Conservation (phyloP, 1,139 yeast genomes). For the Hyphopichia buzzinii region DNA sequence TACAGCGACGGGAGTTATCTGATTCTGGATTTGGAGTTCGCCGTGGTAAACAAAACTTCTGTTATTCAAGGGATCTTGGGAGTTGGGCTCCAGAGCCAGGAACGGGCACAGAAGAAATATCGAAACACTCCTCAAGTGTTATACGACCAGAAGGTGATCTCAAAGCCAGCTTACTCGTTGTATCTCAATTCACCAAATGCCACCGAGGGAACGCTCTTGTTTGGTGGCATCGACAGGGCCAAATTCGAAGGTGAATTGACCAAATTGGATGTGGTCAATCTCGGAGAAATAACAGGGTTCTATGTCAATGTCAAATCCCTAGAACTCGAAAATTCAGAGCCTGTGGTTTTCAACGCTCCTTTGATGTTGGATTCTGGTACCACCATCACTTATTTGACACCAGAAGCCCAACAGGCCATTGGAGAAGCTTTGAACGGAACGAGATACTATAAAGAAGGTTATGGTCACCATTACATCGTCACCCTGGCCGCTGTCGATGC, state of each 20-base stretch:
- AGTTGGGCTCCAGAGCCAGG: constrained; percentile 12
- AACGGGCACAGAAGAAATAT: constrained; percentile 10
- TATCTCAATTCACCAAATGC: constrained; percentile 15
- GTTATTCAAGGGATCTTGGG: constrained; percentile 17
- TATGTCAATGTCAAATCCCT: constrained; percentile 1
- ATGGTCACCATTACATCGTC: neutral
- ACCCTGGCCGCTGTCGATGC: constrained; percentile 17
- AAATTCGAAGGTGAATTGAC: constrained; percentile 22
- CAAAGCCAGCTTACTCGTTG: constrained; percentile 18
- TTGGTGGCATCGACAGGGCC: constrained; percentile 30
- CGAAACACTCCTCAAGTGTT: constrained; percentile 20
- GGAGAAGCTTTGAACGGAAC: constrained; percentile 20
- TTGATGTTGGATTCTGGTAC: constrained; percentile 28
- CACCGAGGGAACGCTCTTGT: constrained; percentile 20
- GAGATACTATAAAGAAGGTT: neutral
- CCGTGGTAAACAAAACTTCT: constrained; percentile 10
- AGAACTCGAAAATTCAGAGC: neutral
- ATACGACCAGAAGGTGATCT: constrained; percentile 19
- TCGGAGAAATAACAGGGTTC: neutral
- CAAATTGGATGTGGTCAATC: neutral
- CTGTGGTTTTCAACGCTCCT: constrained; percentile 14
- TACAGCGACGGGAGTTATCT: neutral
- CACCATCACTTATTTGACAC: constrained; percentile 27
- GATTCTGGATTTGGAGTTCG: constrained; percentile 13
- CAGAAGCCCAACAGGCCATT: constrained; percentile 15